Evolutionary conservation across 2,329 filamentous ascomycete genomes (phyloP).

Genomic region (Leptoxyphium fumago): DNA sequence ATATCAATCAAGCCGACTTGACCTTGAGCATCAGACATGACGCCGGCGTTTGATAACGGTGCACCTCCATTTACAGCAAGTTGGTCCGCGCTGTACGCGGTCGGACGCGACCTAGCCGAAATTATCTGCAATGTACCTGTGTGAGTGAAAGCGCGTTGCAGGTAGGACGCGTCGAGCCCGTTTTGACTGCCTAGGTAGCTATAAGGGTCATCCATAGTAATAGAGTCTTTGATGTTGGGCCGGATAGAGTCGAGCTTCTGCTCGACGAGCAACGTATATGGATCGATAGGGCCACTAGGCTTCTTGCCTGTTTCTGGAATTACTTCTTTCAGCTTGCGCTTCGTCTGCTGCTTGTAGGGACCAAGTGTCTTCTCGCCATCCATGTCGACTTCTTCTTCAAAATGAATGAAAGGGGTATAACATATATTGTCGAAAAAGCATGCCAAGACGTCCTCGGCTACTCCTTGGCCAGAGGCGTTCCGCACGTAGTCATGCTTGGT

Average conservation of each 20-base stretch:
- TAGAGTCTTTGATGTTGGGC: conserved; percentile 79
- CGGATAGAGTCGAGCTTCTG: conserved; percentile 69
- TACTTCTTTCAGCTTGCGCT: conserved; percentile 51
- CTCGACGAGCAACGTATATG: conserved; percentile 87
- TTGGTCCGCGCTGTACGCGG: conserved; percentile 76
- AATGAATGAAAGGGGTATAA: conserved; percentile 95
- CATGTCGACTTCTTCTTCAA: conserved; percentile 80
- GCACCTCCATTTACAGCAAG: conserved; percentile 7
- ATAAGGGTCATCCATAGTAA: conserved; percentile 84
- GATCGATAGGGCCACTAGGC: conserved; percentile 56
- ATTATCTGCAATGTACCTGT: conserved; percentile 90
- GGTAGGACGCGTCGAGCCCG: conserved; percentile 61
- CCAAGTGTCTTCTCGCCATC: conserved; percentile 46
- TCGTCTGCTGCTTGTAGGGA: conserved; percentile 47
- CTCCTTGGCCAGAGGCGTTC: conserved; percentile 79
- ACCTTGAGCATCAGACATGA: conserved; percentile 70
- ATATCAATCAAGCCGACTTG: conserved; percentile 92
- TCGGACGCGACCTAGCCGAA: conserved; percentile 79
- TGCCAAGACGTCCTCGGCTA: conserved; percentile 84
- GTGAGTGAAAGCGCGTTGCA: conserved; percentile 80
- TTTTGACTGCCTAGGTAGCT: conserved; percentile 65
- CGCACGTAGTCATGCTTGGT: conserved; percentile 89
- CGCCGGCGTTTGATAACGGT: conserved; percentile 39
- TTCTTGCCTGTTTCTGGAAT: conserved; percentile 56
- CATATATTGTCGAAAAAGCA: conserved; percentile 98